phyloP scores from a whole-genome alignment of 208 protist genomes.

The Leishmania lainsoni region DNA sequence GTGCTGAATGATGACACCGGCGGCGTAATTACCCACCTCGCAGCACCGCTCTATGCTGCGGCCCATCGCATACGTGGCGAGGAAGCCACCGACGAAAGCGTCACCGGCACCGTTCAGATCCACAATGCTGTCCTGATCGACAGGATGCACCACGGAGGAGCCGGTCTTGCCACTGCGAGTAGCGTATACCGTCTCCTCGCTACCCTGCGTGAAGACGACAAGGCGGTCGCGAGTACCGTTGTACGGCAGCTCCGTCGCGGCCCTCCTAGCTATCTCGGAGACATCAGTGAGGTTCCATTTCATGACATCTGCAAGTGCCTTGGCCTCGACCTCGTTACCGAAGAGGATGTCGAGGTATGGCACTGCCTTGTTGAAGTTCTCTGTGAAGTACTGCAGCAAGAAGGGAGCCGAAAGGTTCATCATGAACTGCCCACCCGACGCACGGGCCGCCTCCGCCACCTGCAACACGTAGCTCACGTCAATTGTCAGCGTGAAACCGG shows the following conservation, averaged over 20 bases:
- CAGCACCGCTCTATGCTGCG: slow-evolving; percentile 81
- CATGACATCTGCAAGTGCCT: slow-evolving; percentile 69
- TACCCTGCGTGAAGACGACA: slow-evolving; percentile 96
- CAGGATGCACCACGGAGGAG: slow-evolving; percentile 58
- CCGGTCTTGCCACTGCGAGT: slow-evolving; percentile 41
- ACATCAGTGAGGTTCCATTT: slow-evolving; percentile 81
- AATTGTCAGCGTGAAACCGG: slow-evolving; percentile 97
- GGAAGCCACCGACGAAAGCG: slow-evolving; percentile 98
- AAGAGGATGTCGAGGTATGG: slow-evolving; percentile 97
- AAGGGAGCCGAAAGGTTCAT: slow-evolving; percentile 98
- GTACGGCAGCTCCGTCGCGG: slow-evolving; percentile 69
- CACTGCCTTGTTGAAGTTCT: slow-evolving; percentile 79
- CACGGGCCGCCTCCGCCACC: slow-evolving; percentile 90
- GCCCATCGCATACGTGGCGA: slow-evolving; percentile 82
- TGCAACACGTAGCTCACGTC: slow-evolving; percentile 90
- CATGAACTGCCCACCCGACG: slow-evolving; percentile 87
- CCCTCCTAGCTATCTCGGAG: slow-evolving; percentile 79
- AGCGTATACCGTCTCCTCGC: slow-evolving; percentile 85
- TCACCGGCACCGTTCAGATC: slow-evolving; percentile 99
- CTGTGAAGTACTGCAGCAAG: slow-evolving; percentile 95
- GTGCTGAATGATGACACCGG: slow-evolving; percentile 93
- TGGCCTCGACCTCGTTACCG: slow-evolving; percentile 96
- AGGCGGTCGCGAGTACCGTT: slow-evolving; percentile 86
- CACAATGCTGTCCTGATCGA: slow-evolving; percentile 92
- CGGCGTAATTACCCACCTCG: slow-evolving; percentile 89